Evolutionary conservation across 2,329 filamentous ascomycete genomes (phyloP), one percentile per base, ranked within the genome.

Genomic region (Trichoderma atrobrunneum): DNA sequence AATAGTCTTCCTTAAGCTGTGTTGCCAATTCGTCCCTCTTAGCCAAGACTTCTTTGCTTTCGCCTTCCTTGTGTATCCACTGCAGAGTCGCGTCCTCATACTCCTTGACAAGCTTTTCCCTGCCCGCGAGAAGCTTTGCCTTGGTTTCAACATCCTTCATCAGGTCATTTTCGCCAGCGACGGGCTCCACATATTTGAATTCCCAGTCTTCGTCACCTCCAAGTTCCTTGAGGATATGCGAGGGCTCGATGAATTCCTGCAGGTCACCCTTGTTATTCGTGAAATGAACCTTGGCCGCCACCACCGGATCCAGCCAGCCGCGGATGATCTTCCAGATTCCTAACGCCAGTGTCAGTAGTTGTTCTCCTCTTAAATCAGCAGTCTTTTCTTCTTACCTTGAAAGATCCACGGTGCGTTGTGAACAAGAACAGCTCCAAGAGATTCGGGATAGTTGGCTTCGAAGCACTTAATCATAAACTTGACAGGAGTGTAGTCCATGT

Each of bases 381-480:
- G 6, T 34, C 11, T 21, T 21, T 39, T 60, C n/a, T 36, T 21
- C 85, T 70, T 82, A 91, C 93, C 92, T 85, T 97, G 95, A 84
- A 99, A 99, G 60, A 99, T 85, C 96, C 96, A 99, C 4, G 96
- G 96, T 0, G 96, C 91, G 81, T 97, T 97, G 85, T 99, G 96
- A 48, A 99, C 93, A 60, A 98, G 88, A 3, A 98, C 93, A 2
- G 92, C 88, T 32, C 95, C 96, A 1, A 99, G 87, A 62, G 90
- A 95, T 81, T 99, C 96, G 0, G 96, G 96, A 77, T 98, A 99
- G 81, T 99, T 98, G 73, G 96, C 96, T 84, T 99, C 96, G 79
- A 99, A 99, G 81, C 95, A 97, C 82, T 97, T 97, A 82, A 99
- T 98, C 92, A 99, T 98, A 84, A 98, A 99, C 79, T 97, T 99